These are phyloP conservation scores for Phytomonas francai DNA, from an alignment of 208 protist genomes.

Conservation along the genomic window DNA sequence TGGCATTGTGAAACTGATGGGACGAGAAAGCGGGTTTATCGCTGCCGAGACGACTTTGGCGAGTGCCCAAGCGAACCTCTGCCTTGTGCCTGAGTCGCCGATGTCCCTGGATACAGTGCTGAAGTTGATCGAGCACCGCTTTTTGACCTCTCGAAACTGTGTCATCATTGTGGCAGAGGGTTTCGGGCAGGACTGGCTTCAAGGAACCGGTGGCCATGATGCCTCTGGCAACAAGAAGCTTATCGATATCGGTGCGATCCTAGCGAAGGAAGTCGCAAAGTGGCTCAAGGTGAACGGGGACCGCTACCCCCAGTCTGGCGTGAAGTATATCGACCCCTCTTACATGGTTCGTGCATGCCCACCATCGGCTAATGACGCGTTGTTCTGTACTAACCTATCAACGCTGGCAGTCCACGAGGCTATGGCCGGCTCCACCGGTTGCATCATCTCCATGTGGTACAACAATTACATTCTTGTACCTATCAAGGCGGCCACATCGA, in stretches of 20 bases:
- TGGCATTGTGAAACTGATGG: conserved; percentile 95
- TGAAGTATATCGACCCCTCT: conserved; percentile 95
- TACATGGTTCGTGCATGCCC: conserved; percentile 94
- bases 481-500: conserved; percentile 80
- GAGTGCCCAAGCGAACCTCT: conserved; percentile 87
- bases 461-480: conserved; percentile 89
- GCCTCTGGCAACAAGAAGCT: conserved; percentile 91
- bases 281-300: conserved; percentile 67
- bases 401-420: conserved; percentile 89
- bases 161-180: conserved; percentile 95
- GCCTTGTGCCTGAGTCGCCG: conserved; percentile 88
- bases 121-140: conserved; percentile 71
- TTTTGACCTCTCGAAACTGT: conserved; percentile 67
- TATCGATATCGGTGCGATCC: conserved; percentile 85
- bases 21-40: conserved; percentile 92
- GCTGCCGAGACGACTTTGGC: conserved; percentile 88
- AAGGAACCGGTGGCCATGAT: conserved; percentile 60
- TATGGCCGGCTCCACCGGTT: conserved; percentile 82
- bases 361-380: conserved; percentile 83
- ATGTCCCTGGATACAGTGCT: conserved; percentile 80
- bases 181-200: conserved; percentile 84
- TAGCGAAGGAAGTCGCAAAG: conserved; percentile 80
- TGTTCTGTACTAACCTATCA: conserved; percentile 78
- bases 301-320: conserved; percentile 57
- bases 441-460: conserved; percentile 84